Evolutionary conservation across 495 filamentous ascomycete genomes (phyloP).

Genomic region (Rhizodiscina lignyota): DNA sequence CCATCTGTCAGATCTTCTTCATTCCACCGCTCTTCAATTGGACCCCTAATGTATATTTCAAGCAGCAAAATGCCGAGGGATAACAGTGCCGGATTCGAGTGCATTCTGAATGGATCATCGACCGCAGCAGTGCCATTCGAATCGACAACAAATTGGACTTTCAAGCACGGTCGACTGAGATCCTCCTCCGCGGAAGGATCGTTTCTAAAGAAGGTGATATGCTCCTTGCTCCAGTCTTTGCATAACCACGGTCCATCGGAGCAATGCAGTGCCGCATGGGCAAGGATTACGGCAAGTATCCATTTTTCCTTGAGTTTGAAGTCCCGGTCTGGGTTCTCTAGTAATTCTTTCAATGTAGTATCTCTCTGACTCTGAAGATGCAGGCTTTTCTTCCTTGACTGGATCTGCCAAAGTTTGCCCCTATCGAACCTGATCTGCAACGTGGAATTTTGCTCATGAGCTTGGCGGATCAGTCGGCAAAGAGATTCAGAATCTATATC

Average conservation of each 20-base stretch:
- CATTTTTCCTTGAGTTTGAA: conserved; percentile 3
- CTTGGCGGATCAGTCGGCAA: too few relatives aligned
- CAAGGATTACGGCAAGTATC: conserved; percentile 2
- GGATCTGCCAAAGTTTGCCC: too few relatives aligned
- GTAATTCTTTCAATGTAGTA: too few relatives aligned
- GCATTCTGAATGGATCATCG: neutral
- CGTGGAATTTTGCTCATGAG: too few relatives aligned
- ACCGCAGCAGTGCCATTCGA: neutral
- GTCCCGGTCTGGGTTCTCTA: too few relatives aligned
- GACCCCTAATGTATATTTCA: neutral
- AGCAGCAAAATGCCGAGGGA: conserved; percentile 5
- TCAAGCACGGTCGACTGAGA: neutral
- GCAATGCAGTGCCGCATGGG: conserved; percentile 1
- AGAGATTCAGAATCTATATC: too few relatives aligned
- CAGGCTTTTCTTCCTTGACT: too few relatives aligned
- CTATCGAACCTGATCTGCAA: too few relatives aligned
- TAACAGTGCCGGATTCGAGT: conserved; percentile 3
- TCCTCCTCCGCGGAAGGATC: neutral
- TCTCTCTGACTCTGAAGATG: too few relatives aligned
- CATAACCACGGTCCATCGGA: conserved; percentile 3
- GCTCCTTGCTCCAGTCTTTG: conserved; percentile 4
- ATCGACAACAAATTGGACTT: neutral
- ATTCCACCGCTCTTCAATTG: conserved; percentile 2
- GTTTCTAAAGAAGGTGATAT: conserved; percentile 6
- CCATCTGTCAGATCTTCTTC: conserved; percentile 1